Conservation (phyloP, 75 land plant genomes). For the Chamaecyparis obtusa region DNA sequence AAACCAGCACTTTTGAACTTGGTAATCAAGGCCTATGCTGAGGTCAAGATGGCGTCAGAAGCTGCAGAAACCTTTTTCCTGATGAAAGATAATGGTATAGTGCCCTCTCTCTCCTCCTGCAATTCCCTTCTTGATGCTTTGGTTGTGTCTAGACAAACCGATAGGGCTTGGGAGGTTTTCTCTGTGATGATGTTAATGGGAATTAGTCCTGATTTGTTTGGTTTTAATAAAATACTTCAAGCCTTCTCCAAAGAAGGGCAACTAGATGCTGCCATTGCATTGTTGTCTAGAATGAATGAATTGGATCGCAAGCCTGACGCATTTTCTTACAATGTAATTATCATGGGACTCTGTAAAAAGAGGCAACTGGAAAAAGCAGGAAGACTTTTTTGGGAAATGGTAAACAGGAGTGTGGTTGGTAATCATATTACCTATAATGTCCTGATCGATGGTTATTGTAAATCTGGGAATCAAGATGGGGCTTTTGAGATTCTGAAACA, state of each 20-base stretch:
- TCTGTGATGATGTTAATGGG: constrained; percentile 9
- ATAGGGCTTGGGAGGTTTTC: neutral
- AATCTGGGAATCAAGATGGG: constrained; percentile 33
- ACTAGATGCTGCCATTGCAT: constrained; percentile 32
- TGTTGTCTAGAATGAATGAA: constrained; percentile 32
- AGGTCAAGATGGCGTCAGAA: constrained; percentile 4
- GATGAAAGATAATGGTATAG: constrained; percentile 1
- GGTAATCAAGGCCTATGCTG: constrained; percentile 6
- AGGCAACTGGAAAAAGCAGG: constrained; percentile 34
- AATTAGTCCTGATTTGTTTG: constrained; percentile 18
- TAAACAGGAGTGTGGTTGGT: constrained; percentile 29
- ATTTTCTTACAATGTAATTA: constrained; percentile 46
- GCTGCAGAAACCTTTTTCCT: constrained; percentile 6
- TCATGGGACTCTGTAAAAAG: constrained; percentile 47
- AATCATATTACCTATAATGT: constrained; percentile 49
- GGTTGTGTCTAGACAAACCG: constrained; percentile 1
- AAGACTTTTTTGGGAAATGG: constrained; percentile 46
- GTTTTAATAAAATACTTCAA: constrained; percentile 65
- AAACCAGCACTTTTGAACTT: constrained; percentile 6
- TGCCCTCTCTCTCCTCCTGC: constrained; percentile 1
- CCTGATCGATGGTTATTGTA: constrained; percentile 62
- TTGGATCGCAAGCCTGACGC: constrained; percentile 19
- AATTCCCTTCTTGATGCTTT: constrained; percentile 9
- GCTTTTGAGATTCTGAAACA: constrained; percentile 26
- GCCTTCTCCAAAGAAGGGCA: constrained; percentile 45